A percentile compares a stretch with the other conserved stretches of the same genome.
These are phyloP conservation scores for Penicillium malachiteum DNA, from an alignment of 495 filamentous ascomycete genomes.

Conservation along the genomic window DNA sequence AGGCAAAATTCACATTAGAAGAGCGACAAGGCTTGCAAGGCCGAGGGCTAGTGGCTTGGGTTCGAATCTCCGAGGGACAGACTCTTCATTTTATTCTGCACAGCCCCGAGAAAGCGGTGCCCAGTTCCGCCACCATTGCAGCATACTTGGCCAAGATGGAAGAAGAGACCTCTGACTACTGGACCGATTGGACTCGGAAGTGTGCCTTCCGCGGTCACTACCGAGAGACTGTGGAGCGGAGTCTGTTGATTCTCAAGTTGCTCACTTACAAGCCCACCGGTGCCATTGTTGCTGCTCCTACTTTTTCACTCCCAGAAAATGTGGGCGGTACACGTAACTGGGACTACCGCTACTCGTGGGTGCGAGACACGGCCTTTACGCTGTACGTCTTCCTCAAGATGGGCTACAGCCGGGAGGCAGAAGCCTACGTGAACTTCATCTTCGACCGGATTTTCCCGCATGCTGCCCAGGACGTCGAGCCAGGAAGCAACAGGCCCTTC, in stretches of 20 bases:
- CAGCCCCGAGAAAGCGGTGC: slow-evolving; percentile 35
- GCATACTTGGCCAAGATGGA: slow-evolving; percentile 57
- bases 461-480: slow-evolving; percentile 37
- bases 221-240: slow-evolving; percentile 64
- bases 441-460: slow-evolving; percentile 58
- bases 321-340: slow-evolving; percentile 72
- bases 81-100: slow-evolving; percentile 65
- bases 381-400: slow-evolving; percentile 73
- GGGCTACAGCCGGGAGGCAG: slow-evolving; percentile 70
- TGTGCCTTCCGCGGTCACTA: slow-evolving; percentile 69
- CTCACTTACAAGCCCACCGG: slow-evolving; percentile 65
- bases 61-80: slow-evolving; percentile 62
- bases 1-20: slow-evolving; percentile 51
- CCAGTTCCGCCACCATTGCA: slow-evolving; percentile 51
- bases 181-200: slow-evolving; percentile 69
- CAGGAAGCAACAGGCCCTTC: slow-evolving; percentile 39
- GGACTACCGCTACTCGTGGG: slow-evolving; percentile 77
- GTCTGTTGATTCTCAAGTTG: slow-evolving; percentile 69
- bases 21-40: slow-evolving; percentile 51
- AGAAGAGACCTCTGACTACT: slow-evolving; percentile 62
- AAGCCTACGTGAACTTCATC: slow-evolving; percentile 73
- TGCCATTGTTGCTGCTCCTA: slow-evolving; percentile 55
- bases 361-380: slow-evolving; percentile 71
- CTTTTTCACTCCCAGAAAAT: slow-evolving; percentile 69
- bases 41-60: slow-evolving; percentile 57